These are phyloP conservation scores for Juncus inflexus DNA, from an alignment of 176 grass and related monocot species.

Conservation along the genomic window DNA sequence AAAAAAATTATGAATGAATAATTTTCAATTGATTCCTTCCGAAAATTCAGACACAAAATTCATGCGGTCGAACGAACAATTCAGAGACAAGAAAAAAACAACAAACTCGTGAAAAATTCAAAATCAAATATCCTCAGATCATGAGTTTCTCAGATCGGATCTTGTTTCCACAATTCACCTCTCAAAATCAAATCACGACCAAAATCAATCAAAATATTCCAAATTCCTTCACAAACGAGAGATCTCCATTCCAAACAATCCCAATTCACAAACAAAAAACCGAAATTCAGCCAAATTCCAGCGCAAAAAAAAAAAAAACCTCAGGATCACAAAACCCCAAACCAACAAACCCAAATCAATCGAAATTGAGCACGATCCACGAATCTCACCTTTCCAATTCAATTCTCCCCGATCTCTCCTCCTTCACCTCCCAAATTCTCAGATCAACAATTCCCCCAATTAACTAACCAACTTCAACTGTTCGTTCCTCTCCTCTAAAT, in stretches of 20 bases:
- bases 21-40: not conserved
- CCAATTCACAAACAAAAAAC: conserved; percentile 5
- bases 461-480: not conserved
- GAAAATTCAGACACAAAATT: not conserved
- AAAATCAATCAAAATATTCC: conserved; percentile 4
- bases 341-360: not conserved
- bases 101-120: not conserved
- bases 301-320: conserved; percentile 1
- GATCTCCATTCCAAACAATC: not conserved
- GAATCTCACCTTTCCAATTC: conserved; percentile 19
- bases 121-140: not conserved
- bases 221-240: not conserved
- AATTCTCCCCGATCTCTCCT: conserved; percentile 9
- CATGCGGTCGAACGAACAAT: not conserved
- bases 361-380: conserved; percentile 20
- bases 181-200: conserved; percentile 4
- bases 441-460: not conserved
- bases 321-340: not conserved
- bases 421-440: conserved; percentile 2
- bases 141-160: conserved; percentile 13
- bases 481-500: conserved; percentile 11
- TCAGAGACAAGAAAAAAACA: conserved; percentile 5
- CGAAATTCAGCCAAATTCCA: conserved; percentile 13
- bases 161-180: conserved; percentile 17
- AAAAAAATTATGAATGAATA: not conserved